These are phyloP conservation scores for Emiliania huxleyi DNA, from an alignment of 78 protist species.

Conservation along the genomic window DNA sequence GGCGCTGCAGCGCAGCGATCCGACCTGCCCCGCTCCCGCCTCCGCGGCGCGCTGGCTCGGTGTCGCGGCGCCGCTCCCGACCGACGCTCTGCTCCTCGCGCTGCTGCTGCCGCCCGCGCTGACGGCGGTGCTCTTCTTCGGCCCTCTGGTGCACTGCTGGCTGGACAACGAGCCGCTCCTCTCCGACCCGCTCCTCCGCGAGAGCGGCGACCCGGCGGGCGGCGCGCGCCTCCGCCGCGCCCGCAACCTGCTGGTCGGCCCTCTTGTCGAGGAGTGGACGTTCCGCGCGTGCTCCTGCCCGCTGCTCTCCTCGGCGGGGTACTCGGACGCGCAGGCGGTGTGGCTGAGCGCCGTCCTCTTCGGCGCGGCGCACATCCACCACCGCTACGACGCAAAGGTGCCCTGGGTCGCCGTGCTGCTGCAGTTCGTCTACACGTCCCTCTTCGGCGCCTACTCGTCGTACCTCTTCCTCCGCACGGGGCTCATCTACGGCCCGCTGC, in stretches of 20 bases:
- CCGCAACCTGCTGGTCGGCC: not conserved
- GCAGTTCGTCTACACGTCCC: not conserved
- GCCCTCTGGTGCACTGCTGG: not conserved
- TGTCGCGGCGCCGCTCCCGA: too few relatives aligned
- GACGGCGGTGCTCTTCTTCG: not conserved
- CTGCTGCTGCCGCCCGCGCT: not conserved
- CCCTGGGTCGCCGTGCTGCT: not conserved
- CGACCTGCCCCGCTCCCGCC: not conserved
- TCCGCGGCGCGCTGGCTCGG: not conserved
- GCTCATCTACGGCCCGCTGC: not conserved
- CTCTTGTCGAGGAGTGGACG: not conserved
- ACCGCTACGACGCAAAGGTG: not conserved
- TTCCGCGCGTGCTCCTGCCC: conserved; percentile 18
- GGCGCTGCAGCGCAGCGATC: not conserved
- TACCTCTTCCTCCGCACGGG: conserved; percentile 18
- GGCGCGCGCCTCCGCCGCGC: not conserved
- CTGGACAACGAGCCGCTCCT: not conserved
- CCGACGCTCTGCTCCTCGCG: not conserved
- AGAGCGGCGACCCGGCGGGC: too few relatives aligned
- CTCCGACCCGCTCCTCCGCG: not conserved
- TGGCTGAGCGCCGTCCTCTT: not conserved
- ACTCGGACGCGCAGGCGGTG: not conserved
- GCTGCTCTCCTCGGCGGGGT: not conserved
- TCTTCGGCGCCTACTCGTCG: not conserved
- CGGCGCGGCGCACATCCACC: conserved; percentile 16